Conservation (phyloP, 768 basidiomycete species). For the Agaricus sinodeliciosus region DNA sequence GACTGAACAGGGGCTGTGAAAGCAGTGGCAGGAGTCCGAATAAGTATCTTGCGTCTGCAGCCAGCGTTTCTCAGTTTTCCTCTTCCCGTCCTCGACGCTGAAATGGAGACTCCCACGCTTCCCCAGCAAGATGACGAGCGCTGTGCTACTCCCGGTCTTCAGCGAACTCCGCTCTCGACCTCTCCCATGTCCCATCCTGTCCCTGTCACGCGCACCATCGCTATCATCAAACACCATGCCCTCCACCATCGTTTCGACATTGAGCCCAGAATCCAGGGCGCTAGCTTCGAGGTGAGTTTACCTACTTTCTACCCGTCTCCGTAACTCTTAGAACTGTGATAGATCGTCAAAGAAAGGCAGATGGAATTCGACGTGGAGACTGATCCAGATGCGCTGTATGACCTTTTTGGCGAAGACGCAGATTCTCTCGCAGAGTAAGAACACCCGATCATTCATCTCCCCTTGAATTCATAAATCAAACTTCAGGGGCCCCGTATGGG, state of each 20-base stretch:
- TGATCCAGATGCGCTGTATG: slow-evolving; percentile 72
- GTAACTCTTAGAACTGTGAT: neutral
- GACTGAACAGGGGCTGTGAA: too few relatives aligned
- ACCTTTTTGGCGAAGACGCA: slow-evolving; percentile 76
- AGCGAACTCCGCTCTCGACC: neutral
- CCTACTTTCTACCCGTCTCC: neutral
- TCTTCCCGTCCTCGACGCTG: neutral
- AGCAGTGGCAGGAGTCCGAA: too few relatives aligned
- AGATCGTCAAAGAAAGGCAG: slow-evolving; percentile 85
- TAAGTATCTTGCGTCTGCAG: too few relatives aligned
- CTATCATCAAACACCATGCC: slow-evolving; percentile 80
- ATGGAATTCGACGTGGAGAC: slow-evolving; percentile 85
- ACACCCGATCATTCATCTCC: neutral
- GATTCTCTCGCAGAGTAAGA: slow-evolving; percentile 70
- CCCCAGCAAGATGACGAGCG: neutral
- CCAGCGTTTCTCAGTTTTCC: too few relatives aligned
- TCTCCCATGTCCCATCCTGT: slow-evolving; percentile 7
- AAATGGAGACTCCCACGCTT: slow-evolving; percentile 5
- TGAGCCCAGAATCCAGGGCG: slow-evolving; percentile 71
- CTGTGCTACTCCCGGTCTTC: neutral
- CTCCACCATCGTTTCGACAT: slow-evolving; percentile 71
- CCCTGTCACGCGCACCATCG: slow-evolving; percentile 59
- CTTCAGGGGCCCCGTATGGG: slow-evolving; percentile 80
- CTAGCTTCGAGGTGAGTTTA: slow-evolving; percentile 67
- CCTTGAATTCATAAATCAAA: slow-evolving; percentile 2